phyloP scores from a whole-genome alignment of 495 filamentous ascomycete genomes.

The Lophium mytilinum region DNA sequence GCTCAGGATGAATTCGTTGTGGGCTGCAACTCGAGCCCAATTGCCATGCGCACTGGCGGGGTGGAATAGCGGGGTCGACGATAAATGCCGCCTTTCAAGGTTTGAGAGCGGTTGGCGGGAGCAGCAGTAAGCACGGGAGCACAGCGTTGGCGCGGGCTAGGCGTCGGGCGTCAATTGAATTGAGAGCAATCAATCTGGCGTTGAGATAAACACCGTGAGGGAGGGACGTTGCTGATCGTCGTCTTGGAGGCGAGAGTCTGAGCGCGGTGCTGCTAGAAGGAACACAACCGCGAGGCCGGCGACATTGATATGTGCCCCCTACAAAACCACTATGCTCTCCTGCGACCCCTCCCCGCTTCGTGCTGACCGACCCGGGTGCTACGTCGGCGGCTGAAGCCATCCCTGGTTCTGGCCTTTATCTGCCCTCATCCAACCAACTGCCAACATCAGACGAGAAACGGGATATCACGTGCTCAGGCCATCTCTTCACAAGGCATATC shows the following conservation, averaged over 20 bases:
- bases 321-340: too few species aligned
- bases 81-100: too few species aligned
- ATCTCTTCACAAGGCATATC: too few species aligned
- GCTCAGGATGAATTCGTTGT: not conserved
- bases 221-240: not conserved
- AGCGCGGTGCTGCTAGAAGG: too few species aligned
- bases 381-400: slow-evolving; percentile 20
- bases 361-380: not conserved
- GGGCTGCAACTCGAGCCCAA: not conserved
- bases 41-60: too few species aligned
- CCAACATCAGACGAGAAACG: too few species aligned
- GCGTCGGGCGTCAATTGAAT: slow-evolving; percentile 10
- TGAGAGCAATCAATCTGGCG: not conserved
- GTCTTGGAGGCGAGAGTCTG: not conserved
- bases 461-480: too few species aligned
- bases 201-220: not conserved
- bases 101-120: not conserved
- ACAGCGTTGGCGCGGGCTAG: not conserved
- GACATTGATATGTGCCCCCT: too few species aligned
- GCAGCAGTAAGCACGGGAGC: not conserved
- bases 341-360: not conserved
- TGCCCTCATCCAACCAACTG: too few species aligned
- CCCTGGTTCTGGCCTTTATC: not conserved
- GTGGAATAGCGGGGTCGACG: not conserved
- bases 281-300: too few species aligned